Percentiles rank a stretch among this genome's conserved stretches.
Conservation (phyloP, 2,329 filamentous ascomycete species). For the Beauveria bassiana region DNA sequence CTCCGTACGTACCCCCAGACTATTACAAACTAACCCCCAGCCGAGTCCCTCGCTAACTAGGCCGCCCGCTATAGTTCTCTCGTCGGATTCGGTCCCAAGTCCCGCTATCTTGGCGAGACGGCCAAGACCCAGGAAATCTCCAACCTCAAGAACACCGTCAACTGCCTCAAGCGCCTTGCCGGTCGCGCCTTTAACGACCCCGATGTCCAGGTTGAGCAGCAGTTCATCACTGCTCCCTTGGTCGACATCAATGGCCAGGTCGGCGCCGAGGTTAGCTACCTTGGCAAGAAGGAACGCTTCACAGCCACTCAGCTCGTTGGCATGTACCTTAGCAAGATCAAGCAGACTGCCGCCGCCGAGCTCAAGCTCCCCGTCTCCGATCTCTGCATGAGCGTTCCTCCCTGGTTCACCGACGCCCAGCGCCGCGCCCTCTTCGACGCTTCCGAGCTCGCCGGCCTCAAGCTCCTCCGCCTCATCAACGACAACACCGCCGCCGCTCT, state of each 20-base stretch:
- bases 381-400: slow-evolving; percentile 86
- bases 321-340: slow-evolving; percentile 95
- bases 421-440: slow-evolving; percentile 84
- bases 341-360: slow-evolving; percentile 77
- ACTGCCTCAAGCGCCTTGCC: slow-evolving; percentile 83
- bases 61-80: slow-evolving; percentile 56
- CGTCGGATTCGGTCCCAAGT: slow-evolving; percentile 91
- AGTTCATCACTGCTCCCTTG: slow-evolving; percentile 78
- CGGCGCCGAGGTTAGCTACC: slow-evolving; percentile 85
- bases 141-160: slow-evolving; percentile 98
- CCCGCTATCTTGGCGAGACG: slow-evolving; percentile 85
- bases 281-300: slow-evolving; percentile 93
- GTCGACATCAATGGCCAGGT: slow-evolving; percentile 91
- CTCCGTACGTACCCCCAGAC: slow-evolving; percentile 64
- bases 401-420: slow-evolving; percentile 96
- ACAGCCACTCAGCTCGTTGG: slow-evolving; percentile 87
- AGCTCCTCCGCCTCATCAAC: slow-evolving; percentile 90
- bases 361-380: slow-evolving; percentile 87
- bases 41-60: slow-evolving; percentile 4
- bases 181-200: slow-evolving; percentile 83
- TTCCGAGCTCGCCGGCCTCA: slow-evolving; percentile 86
- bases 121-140: slow-evolving; percentile 99
- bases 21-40: background rate
- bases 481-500: slow-evolving; percentile 94
- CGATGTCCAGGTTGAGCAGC: slow-evolving; percentile 86